phyloP scores from a whole-genome alignment of 228 moss, liverwort and hornwort species.

The Sphagnum fallax region DNA sequence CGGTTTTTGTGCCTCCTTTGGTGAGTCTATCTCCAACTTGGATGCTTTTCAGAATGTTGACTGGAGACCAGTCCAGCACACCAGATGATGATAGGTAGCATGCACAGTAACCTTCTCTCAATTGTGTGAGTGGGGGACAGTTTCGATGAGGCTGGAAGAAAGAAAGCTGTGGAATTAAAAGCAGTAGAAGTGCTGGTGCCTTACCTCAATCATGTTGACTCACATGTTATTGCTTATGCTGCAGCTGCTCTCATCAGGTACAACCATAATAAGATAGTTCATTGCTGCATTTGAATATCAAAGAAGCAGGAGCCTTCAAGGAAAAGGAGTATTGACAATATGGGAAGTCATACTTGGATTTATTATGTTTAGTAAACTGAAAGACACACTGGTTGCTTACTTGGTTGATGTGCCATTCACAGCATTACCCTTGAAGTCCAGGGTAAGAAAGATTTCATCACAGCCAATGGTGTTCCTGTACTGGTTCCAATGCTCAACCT shows the following conservation, averaged over 20 bases:
- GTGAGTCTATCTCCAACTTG: constrained; percentile 14
- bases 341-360: too few relatives aligned
- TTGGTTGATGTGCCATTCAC: background rate
- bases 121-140: constrained; percentile 17
- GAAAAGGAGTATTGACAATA: too few relatives aligned
- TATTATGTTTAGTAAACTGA: too few relatives aligned
- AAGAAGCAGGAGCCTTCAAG: too few relatives aligned
- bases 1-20: constrained; percentile 76
- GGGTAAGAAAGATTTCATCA: constrained; percentile 38
- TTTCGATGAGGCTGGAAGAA: constrained; percentile 60
- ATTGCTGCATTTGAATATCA: too few relatives aligned
- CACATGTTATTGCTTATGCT: constrained; percentile 39
- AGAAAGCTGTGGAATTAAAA: constrained; percentile 40
- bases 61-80: too few relatives aligned
- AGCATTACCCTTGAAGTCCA: constrained; percentile 38
- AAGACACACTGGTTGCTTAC: too few relatives aligned
- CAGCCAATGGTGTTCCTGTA: constrained; percentile 34
- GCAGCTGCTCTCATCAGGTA: constrained; percentile 45
- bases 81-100: background rate
- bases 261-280: too few relatives aligned
- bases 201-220: constrained; percentile 59
- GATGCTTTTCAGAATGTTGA: background rate
- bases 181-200: constrained; percentile 52
- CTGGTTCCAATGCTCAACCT: constrained; percentile 39
- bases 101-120: background rate